Percentiles rank a stretch among this genome's conserved stretches.
These are phyloP conservation scores for Graphilbum sp. DNA, from an alignment of 2,329 filamentous ascomycete genomes.

Conservation along the genomic window DNA sequence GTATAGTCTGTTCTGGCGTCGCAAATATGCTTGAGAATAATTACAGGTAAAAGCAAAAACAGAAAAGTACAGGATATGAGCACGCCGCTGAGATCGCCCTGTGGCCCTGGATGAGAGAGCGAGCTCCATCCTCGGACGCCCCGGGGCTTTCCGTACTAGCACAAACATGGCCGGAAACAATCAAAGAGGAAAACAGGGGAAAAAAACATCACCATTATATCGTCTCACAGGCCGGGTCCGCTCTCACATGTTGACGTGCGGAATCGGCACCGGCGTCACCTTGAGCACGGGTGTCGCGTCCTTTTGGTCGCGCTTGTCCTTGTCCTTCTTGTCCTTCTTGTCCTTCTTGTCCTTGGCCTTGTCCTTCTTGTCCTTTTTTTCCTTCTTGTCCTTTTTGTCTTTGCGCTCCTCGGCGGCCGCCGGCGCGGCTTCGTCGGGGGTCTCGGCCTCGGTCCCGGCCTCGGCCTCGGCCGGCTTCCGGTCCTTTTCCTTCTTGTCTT, in stretches of 20 bases:
- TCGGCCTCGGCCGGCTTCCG: constrained; percentile 2
- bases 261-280: constrained; percentile 9
- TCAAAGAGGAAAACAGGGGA: not conserved
- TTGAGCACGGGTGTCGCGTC: constrained; percentile 2
- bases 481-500: constrained; percentile 2
- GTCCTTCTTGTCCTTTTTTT: no score
- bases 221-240: not conserved
- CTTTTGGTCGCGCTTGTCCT: constrained; percentile 1
- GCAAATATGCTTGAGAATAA: no score
- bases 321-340: constrained; percentile 3
- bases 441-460: no score
- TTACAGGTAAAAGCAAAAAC: no score
- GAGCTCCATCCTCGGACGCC: no score
- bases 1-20: no score
- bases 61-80: no score
- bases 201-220: not conserved
- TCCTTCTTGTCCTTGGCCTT: constrained; percentile 6
- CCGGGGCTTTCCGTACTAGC: no score
- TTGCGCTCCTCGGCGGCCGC: not conserved
- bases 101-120: no score
- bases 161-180: no score
- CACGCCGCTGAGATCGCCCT: no score
- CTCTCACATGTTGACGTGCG: constrained; percentile 1
- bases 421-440: no score
- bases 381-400: constrained; percentile 3